Conservation (phyloP, 2,329 filamentous ascomycete genomes). For the Capronia epimyces region DNA sequence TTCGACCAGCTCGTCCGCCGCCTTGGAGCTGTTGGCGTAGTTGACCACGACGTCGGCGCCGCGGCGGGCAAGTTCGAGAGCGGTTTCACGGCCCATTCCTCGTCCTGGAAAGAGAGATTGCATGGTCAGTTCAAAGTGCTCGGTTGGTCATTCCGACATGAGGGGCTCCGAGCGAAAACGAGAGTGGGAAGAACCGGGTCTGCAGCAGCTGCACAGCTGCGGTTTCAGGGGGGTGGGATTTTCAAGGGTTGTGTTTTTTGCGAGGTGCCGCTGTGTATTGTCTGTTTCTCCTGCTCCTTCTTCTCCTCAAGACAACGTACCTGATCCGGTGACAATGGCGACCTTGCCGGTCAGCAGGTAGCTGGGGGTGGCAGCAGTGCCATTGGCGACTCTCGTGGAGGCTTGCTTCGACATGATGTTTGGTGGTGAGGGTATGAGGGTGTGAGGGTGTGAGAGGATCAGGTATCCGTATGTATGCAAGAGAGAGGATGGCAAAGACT, state of each 20-base stretch:
- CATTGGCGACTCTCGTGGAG: constrained; percentile 25
- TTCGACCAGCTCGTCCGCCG: constrained; percentile 61
- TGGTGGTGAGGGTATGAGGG: constrained; percentile 1
- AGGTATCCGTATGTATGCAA: not conserved
- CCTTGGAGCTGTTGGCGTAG: constrained; percentile 55
- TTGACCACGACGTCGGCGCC: constrained; percentile 40
- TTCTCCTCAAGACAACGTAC: constrained; percentile 16
- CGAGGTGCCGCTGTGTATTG: not conserved
- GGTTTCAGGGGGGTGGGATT: not conserved
- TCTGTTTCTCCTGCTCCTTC: not conserved
- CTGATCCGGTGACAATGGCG: constrained; percentile 31
- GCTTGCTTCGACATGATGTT: constrained; percentile 20
- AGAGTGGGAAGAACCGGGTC: too few relatives aligned
- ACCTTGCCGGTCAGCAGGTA: constrained; percentile 45
- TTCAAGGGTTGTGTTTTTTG: not conserved
- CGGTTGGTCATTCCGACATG: too few relatives aligned
- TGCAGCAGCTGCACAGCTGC: too few relatives aligned
- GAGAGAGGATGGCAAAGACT: not conserved
- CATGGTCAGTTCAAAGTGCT: too few relatives aligned
- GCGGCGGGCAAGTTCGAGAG: constrained; percentile 38
- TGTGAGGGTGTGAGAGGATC: not conserved
- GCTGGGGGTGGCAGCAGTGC: constrained; percentile 21
- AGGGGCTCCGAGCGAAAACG: too few relatives aligned
- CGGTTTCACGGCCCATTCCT: constrained; percentile 41
- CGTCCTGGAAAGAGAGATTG: constrained; percentile 31